Conservation (phyloP, 2,329 filamentous ascomycete species). For the Parastagonospora nodorum region DNA sequence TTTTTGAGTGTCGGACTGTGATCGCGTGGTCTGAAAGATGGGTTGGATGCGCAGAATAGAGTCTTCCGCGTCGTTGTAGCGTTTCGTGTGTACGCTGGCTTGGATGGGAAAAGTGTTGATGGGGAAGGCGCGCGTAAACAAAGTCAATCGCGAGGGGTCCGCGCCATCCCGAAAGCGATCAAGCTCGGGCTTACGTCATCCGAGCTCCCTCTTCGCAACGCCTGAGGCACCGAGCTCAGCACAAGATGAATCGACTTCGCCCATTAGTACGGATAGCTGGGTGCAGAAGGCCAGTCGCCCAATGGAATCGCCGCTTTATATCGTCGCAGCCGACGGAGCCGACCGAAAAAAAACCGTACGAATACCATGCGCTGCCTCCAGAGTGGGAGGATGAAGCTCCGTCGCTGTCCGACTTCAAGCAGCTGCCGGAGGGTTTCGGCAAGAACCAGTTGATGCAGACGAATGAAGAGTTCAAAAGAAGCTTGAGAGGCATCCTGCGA, state of each 20-base stretch:
- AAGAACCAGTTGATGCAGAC: constrained; percentile 94
- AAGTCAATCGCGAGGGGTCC: constrained; percentile 1
- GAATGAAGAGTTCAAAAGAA: constrained; percentile 93
- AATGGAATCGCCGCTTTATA: constrained; percentile 28
- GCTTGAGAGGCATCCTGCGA: constrained; percentile 83
- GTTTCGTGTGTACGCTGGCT: constrained; percentile 6
- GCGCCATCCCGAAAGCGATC: neutral
- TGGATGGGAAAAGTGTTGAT: constrained; percentile 13
- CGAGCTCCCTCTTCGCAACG: constrained; percentile 20
- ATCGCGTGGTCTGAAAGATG: neutral
- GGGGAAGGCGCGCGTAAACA: constrained; percentile 15
- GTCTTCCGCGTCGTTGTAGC: neutral
- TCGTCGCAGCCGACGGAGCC: constrained; percentile 31
- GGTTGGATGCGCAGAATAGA: neutral
- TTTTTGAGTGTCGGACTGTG: neutral
- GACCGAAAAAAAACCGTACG: constrained; percentile 16
- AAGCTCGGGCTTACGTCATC: constrained; percentile 29
- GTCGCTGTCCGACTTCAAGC: constrained; percentile 73
- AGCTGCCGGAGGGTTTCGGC: constrained; percentile 82
- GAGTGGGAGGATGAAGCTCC: constrained; percentile 79
- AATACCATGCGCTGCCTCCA: constrained; percentile 47
- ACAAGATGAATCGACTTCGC: constrained; percentile 41
- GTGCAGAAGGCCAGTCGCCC: constrained; percentile 29
- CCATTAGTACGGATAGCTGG: constrained; percentile 35
- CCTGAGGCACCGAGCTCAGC: constrained; percentile 22